Percentiles rank a stretch among this genome's conserved stretches.
phyloP scores from a whole-genome alignment of 2,329 filamentous ascomycete species.

The Verticillium nonalfalfae region DNA sequence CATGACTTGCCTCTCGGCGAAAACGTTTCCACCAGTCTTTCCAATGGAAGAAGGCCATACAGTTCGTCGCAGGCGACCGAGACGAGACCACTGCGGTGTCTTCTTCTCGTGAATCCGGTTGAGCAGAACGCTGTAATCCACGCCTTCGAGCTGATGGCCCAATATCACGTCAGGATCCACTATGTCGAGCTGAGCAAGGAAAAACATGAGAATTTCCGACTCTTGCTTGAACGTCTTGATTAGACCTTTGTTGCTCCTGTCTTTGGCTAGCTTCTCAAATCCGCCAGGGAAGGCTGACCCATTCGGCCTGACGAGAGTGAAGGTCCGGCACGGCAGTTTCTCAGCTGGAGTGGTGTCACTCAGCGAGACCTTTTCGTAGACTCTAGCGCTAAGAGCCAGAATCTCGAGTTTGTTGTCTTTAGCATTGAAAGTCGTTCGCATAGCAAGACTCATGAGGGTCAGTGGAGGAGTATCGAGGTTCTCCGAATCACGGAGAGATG shows the following conservation, averaged over 20 bases:
- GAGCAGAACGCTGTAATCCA: conserved; percentile 87
- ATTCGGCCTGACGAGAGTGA: conserved; percentile 83
- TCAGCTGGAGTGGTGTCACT: conserved; percentile 85
- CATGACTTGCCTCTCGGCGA: conserved; percentile 85
- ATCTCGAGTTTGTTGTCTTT: conserved; percentile 97
- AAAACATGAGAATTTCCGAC: conserved; percentile 76
- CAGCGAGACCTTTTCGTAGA: conserved; percentile 86
- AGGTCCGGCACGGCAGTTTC: conserved; percentile 81
- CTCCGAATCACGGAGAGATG: conserved; percentile 68
- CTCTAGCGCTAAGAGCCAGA: conserved; percentile 79
- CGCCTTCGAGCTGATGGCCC: conserved; percentile 93
- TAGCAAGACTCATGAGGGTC: conserved; percentile 90
- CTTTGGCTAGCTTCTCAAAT: conserved; percentile 70
- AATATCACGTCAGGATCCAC: conserved; percentile 91
- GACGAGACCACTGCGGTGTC: conserved; percentile 88
- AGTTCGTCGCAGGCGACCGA: conserved; percentile 76
- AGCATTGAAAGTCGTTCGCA: conserved; percentile 82
- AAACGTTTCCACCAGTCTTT: conserved; percentile 82
- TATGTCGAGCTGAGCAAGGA: conserved; percentile 80
- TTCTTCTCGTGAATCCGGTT: conserved; percentile 85
- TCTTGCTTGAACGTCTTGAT: conserved; percentile 81
- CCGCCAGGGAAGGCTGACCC: conserved; percentile 69
- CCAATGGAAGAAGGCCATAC: conserved; percentile 86
- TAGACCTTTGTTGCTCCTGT: conserved; percentile 68
- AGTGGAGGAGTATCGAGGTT: conserved; percentile 78